Evolutionary conservation across 1,139 yeast genomes (phyloP).

Genomic region (Sugiyamaella xylanicola): DNA sequence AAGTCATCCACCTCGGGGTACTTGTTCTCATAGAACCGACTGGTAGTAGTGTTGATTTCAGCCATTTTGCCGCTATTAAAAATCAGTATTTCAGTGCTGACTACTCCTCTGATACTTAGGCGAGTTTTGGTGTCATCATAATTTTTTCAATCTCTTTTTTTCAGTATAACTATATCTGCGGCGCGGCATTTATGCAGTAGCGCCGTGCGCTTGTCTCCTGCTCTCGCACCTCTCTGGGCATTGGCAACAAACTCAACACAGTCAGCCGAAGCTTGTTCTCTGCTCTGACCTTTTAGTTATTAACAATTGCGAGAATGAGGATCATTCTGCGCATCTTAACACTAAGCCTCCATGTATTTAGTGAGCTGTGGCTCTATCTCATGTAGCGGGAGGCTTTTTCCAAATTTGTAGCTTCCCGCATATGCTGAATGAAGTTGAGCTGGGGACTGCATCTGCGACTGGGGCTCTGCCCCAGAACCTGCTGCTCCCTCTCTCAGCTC

Average conservation of each 20-base stretch:
- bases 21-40: conserved; percentile 97
- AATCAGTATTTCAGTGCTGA: not conserved
- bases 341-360: no score
- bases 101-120: not conserved
- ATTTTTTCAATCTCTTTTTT: conserved; percentile 4
- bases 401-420: no score
- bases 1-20: conserved; percentile 99
- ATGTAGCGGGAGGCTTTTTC: no score
- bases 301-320: no score
- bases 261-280: no score
- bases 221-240: not conserved
- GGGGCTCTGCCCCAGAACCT: no score
- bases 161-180: conserved; percentile 1
- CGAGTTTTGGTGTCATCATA: conserved; percentile 7
- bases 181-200: conserved; percentile 1
- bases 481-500: no score
- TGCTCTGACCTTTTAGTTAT: no score
- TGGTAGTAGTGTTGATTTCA: conserved; percentile 69
- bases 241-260: not conserved
- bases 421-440: no score
- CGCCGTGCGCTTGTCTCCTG: not conserved
- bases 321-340: no score
- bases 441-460: no score
- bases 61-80: conserved; percentile 27
- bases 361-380: no score